Evolutionary conservation across 2,329 filamentous ascomycete genomes (phyloP).

Genomic region (Lasiodiplodia sp.): DNA sequence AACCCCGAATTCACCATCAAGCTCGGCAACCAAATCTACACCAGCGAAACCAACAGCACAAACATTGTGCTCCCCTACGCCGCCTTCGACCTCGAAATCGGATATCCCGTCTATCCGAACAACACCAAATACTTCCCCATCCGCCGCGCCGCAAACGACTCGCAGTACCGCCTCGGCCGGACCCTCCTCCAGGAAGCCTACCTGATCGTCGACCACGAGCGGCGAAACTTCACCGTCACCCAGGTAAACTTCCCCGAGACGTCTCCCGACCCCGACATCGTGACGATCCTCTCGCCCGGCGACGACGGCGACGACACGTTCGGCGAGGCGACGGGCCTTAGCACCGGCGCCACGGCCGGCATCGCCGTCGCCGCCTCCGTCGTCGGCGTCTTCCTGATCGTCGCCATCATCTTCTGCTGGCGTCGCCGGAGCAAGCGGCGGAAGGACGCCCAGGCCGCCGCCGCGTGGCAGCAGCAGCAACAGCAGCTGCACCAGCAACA

Average conservation of each 20-base stretch:
- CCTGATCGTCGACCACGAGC: conserved; percentile 47
- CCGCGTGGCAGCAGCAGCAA: background rate
- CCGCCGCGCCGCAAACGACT: conserved; percentile 45
- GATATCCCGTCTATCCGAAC: background rate
- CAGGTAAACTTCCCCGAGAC: conserved; percentile 22
- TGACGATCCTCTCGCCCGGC: conserved; percentile 7
- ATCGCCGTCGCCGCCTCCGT: conserved; percentile 16
- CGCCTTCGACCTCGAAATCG: conserved; percentile 18
- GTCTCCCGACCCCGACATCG: conserved; percentile 4
- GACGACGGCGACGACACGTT: background rate
- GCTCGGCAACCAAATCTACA: conserved; percentile 40
- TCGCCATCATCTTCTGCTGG: conserved; percentile 22
- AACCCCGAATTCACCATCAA: conserved; percentile 51
- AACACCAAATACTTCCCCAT: conserved; percentile 47
- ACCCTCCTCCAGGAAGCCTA: conserved; percentile 50
- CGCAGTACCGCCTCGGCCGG: conserved; percentile 39
- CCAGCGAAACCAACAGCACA: conserved; percentile 41
- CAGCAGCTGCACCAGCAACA: background rate
- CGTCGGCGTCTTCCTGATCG: conserved; percentile 9
- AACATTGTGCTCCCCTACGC: conserved; percentile 25
- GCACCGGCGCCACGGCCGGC: conserved; percentile 17
- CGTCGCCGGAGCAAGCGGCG: conserved; percentile 1
- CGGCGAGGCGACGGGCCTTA: conserved; percentile 2
- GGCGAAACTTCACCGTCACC: conserved; percentile 40
- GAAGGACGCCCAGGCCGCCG: background rate